A percentile compares a stretch with the other conserved stretches of the same genome.
Conservation (phyloP, 768 basidiomycete species). For the Boletellus emodensis region DNA sequence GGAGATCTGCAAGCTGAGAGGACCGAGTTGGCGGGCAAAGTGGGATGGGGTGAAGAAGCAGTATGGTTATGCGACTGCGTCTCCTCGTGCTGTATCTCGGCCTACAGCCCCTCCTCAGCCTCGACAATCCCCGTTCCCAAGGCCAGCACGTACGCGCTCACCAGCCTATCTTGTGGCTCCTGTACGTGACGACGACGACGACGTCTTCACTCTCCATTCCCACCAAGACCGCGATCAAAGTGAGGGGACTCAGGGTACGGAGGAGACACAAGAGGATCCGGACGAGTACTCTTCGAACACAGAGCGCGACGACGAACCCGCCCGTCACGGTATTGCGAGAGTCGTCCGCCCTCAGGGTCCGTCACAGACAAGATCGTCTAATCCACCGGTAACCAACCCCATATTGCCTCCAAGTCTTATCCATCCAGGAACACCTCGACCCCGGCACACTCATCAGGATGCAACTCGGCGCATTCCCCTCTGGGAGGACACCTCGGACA, state of each 20-base stretch:
- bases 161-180: slow-evolving; percentile 23
- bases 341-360: slow-evolving; percentile 6
- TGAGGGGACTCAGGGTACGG: slow-evolving; percentile 16
- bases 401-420: slow-evolving; percentile 28
- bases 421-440: slow-evolving; percentile 29
- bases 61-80: slow-evolving; percentile 36
- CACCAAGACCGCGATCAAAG: slow-evolving; percentile 36
- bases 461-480: slow-evolving; percentile 9
- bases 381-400: slow-evolving; percentile 12
- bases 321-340: slow-evolving; percentile 2
- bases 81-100: slow-evolving; percentile 12
- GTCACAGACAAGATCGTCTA: slow-evolving; percentile 10
- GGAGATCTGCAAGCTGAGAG: slow-evolving; percentile 79
- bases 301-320: slow-evolving; percentile 21
- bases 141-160: slow-evolving; percentile 25
- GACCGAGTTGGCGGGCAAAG: slow-evolving; percentile 75
- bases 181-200: slow-evolving; percentile 36
- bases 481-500: slow-evolving; percentile 40
- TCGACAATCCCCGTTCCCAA: slow-evolving; percentile 15
- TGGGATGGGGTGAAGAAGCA: slow-evolving; percentile 70
- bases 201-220: slow-evolving; percentile 42
- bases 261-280: slow-evolving; percentile 11
- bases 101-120: slow-evolving; percentile 15
- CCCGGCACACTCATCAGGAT: slow-evolving; percentile 14
- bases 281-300: slow-evolving; percentile 15